Evolutionary conservation across 768 basidiomycete species (phyloP).

Genomic region (Kwoniella sp.): DNA sequence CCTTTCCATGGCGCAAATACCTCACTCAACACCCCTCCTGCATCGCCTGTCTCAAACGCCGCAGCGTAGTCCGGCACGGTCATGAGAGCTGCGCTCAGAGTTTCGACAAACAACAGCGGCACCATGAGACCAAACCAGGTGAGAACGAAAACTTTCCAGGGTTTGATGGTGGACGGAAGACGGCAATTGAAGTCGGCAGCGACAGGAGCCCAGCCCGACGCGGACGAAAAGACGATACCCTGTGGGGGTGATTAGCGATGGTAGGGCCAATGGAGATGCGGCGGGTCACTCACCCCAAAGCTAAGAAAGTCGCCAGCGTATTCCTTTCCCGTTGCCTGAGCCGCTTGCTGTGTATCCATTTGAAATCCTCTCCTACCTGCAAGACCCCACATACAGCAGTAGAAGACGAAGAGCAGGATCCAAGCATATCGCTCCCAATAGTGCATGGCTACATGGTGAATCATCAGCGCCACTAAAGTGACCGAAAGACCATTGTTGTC

Average conservation of each 20-base stretch:
- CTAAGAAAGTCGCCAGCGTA: conserved; percentile 61
- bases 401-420: conserved; percentile 59
- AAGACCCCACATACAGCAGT: conserved; percentile 62
- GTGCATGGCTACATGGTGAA: conserved; percentile 50
- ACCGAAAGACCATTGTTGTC: no score
- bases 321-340: conserved; percentile 59
- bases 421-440: conserved; percentile 63
- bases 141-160: conserved; percentile 60
- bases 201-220: conserved; percentile 62
- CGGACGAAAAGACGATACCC: conserved; percentile 60
- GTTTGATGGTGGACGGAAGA: conserved; percentile 59
- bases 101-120: conserved; percentile 53
- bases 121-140: conserved; percentile 63
- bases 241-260: neutral
- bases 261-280: no score
- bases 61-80: conserved; percentile 59
- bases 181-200: conserved; percentile 65
- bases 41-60: conserved; percentile 58
- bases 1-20: conserved; percentile 60
- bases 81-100: conserved; percentile 58
- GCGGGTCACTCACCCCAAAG: conserved; percentile 59
- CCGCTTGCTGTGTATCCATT: conserved; percentile 57
- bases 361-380: conserved; percentile 61
- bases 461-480: conserved; percentile 55
- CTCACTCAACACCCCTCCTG: conserved; percentile 59